Base-by-base conservation (phyloP, 306 rosid genomes). In the Vigna radiata region DNA sequence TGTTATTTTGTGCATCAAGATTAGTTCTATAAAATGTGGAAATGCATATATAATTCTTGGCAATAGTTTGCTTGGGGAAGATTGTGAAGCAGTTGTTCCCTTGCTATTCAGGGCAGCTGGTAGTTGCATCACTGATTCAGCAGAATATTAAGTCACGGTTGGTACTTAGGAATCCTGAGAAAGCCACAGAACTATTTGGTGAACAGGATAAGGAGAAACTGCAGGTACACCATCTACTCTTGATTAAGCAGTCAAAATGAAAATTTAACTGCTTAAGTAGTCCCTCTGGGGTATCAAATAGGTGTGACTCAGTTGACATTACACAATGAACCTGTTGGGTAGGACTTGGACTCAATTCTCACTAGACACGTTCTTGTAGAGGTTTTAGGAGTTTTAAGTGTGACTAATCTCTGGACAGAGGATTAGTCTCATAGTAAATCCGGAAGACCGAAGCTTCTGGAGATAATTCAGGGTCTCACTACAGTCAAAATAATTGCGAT, bases 81-180 rank as follows among this genome's bases (percentile, higher is more conserved):
- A 77, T 67, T 61, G 44, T 83, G 61, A 84, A 55, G 61, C 33
- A 58, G 33, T 75, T 75, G 23, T 53, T 74, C 50, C 19, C 50
- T 77, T 68, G 8, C 48, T 77, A 66, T 84, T 77, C 96, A 94
- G 98, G 98, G 84, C 98, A 94, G 86, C 76, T 94, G 77, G 90
- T 94, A 14, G 93, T 89, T 60, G 97, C 97, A 56, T 89, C 98
- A 4, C 72, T 92, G 93, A 91, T 94, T 61, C 83, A 73, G 54
- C 85, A 91, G 82, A 90, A 89, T 80, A 81, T 91, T 67, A 91
- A 92, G 82, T 75, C 89, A 0, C 93, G 97, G 2, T 81, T 92
- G 78, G 73, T 94, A 52, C 78, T 92, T 66, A 84, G 98, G 52
- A 89, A 94, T 79, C 93, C 88, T 60, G 93, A 87, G 82, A 94